Base-by-base conservation (phyloP, 306 rosid genomes). In the Adenanthera pavonina region DNA sequence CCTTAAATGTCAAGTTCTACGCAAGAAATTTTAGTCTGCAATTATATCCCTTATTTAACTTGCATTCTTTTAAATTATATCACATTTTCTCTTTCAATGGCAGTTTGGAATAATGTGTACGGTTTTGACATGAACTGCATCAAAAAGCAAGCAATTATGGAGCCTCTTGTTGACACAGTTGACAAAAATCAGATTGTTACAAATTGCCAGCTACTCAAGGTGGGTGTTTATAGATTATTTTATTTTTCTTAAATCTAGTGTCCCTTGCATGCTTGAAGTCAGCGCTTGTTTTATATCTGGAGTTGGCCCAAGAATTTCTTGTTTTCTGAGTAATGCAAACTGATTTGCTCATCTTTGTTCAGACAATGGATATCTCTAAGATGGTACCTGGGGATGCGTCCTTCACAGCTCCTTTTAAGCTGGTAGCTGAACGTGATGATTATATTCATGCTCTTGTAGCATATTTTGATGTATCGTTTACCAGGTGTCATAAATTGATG, bases 61-160 rank as follows among this genome's bases (percentile, higher is more conserved):
- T 30, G 17, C 40, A n/a, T 75, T 16, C 61, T 1, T n/a, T 64
- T 67, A 25, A 78, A 56, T 69, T 4, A 47, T 20, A 41, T 35
- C 43, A 49, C 59, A 7, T 85, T 77, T 69, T 81, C 53, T 72
- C 83, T 79, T 77, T 78, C 72, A 66, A 6, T 64, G 69, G 66
- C 86, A 95, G 99, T 95, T 92, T 96, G 99, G 98, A 93, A 93
- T 76, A 89, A 79, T 54, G 99, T 96, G 16, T 96, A 96, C 84
- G 98, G 97, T 66, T 96, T 96, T 77, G 88, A 93, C 91, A 96
- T 96, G 99, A 93, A 94, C 86, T 96, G 98, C 94, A 96, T 96
- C 84, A 96, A 93, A 92, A 93, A 88, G 86, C 96, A 93, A 86
- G 99, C 99, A 53, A 84, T 96, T 87, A 88, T 86, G 87, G 99